These are phyloP conservation scores for Carex myosuroides DNA, from an alignment of 176 grass and related monocot genomes.

Conservation along the genomic window DNA sequence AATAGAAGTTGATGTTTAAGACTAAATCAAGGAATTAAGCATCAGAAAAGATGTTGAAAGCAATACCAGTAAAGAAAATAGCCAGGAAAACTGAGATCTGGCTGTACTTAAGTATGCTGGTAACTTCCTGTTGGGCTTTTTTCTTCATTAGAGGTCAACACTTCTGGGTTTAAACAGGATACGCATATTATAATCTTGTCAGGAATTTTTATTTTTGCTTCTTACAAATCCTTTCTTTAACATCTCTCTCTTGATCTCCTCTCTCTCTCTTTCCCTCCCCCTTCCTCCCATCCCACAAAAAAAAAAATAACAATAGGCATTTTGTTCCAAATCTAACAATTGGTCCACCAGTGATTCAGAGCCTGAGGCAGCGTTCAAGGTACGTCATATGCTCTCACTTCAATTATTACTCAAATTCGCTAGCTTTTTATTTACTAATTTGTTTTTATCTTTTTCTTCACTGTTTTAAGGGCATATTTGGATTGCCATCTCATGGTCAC, in stretches of 20 bases:
- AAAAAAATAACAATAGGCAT: conserved; percentile 42
- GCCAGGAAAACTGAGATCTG: background rate
- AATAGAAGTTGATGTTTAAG: background rate
- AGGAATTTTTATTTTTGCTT: too few relatives aligned
- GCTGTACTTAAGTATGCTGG: background rate
- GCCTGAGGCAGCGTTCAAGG: conserved; percentile 86
- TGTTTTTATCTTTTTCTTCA: background rate
- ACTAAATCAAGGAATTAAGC: background rate
- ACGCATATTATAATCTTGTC: background rate
- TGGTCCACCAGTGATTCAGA: conserved; percentile 81
- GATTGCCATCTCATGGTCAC: conserved; percentile 99
- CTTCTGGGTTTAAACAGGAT: background rate
- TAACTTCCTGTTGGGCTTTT: background rate
- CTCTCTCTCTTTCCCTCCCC: background rate
- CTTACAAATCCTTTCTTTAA: too few relatives aligned
- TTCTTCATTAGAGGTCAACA: too few relatives aligned
- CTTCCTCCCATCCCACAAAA: background rate
- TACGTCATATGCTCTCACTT: conserved; percentile 34
- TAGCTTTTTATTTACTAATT: conserved; percentile 1
- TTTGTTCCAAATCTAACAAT: conserved; percentile 95
- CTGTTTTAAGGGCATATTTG: conserved; percentile 70
- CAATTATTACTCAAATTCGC: background rate
- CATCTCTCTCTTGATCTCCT: background rate
- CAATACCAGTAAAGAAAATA: background rate
- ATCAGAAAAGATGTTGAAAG: background rate